phyloP scores from a whole-genome alignment of 192 early-diverging fungal species.

The Podila epigama region DNA sequence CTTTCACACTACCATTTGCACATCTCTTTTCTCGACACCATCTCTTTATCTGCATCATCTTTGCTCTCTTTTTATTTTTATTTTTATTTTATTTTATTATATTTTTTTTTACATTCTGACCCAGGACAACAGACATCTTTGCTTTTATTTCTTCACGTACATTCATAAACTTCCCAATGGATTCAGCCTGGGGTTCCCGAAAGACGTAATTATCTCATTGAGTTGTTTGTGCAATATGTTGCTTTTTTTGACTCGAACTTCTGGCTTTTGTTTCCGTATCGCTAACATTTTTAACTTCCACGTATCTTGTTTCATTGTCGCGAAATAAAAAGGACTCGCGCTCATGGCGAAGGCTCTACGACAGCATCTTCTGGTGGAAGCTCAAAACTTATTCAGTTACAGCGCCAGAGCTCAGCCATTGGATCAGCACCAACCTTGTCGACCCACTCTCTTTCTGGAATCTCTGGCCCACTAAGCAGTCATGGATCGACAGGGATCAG shows the following conservation, averaged over 20 bases:
- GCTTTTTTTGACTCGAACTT: too few species aligned
- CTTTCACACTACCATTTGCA: not conserved
- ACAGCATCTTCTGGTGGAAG: not conserved
- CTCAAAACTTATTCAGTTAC: slow-evolving; percentile 44
- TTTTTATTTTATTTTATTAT: not conserved
- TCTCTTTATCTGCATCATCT: too few species aligned
- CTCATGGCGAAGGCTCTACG: slow-evolving; percentile 13
- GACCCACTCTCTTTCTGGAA: not conserved
- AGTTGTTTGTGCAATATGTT: not conserved
- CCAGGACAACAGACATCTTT: not conserved
- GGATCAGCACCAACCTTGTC: not conserved
- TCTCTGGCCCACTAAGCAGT: not conserved
- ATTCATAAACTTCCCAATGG: slow-evolving; percentile 10
- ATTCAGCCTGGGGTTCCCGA: slow-evolving; percentile 38
- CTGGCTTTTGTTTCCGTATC: not conserved
- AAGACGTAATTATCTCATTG: slow-evolving; percentile 20
- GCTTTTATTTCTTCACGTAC: not conserved
- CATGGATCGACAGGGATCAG: not conserved
- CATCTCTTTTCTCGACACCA: not conserved
- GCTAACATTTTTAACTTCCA: not conserved
- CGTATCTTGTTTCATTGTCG: not conserved
- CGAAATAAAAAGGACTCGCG: slow-evolving; percentile 15
- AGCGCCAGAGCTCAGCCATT: slow-evolving; percentile 25
- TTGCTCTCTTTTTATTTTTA: not conserved
- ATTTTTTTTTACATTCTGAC: too few species aligned